phyloP scores from a whole-genome alignment of 495 filamentous ascomycete genomes.

The Penicillium angulare region DNA sequence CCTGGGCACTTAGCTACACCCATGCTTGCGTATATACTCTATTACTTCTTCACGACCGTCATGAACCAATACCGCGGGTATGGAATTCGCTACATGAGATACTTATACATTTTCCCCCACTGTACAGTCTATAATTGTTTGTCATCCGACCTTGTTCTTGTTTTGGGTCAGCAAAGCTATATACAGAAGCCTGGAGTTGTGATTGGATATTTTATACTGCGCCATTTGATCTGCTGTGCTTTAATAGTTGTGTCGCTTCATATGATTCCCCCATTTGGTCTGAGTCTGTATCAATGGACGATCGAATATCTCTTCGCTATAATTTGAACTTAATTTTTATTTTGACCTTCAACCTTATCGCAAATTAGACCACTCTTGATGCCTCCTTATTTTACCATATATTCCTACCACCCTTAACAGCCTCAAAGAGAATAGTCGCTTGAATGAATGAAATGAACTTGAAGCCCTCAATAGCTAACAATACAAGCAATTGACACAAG shows the following conservation, averaged over 20 bases:
- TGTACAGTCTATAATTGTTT: conserved; percentile 15
- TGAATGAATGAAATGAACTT: too few species aligned
- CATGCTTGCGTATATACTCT: neutral
- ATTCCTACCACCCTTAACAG: too few species aligned
- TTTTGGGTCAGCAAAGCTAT: neutral
- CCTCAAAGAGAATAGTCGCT: too few species aligned
- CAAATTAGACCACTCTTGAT: too few species aligned
- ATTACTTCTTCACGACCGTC: conserved; percentile 3
- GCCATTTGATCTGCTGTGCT: conserved; percentile 2
- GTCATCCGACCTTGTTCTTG: neutral
- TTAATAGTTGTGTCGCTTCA: conserved; percentile 5
- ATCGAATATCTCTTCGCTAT: neutral
- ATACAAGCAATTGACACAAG: too few species aligned
- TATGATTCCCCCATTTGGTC: conserved; percentile 6
- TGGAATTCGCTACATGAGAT: neutral
- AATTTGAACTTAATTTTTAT: neutral
- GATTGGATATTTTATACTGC: neutral
- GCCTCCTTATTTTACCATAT: too few species aligned
- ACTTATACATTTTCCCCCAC: neutral
- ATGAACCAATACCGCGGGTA: conserved; percentile 14
- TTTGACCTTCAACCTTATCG: too few species aligned
- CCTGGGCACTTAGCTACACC: conserved; percentile 5
- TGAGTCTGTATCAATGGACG: neutral
- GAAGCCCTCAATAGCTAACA: too few species aligned
- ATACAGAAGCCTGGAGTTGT: neutral